Evolutionary conservation across 2,329 filamentous ascomycete species (phyloP).

Genomic region (Aspergillus flavus): DNA sequence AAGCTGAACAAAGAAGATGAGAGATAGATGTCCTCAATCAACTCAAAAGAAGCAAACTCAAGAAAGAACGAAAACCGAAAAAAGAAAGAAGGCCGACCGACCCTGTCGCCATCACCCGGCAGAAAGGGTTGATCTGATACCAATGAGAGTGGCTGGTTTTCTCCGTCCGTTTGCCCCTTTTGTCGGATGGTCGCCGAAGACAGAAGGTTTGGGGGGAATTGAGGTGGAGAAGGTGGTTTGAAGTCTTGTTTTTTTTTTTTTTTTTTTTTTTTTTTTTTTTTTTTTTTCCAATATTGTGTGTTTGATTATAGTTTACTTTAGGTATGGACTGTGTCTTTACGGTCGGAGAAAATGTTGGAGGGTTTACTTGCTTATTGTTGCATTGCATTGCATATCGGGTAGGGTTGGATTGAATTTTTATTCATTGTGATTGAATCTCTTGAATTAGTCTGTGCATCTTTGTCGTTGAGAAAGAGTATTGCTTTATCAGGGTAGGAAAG

Average conservation of each 20-base stretch:
- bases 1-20: background rate
- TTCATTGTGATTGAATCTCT: background rate
- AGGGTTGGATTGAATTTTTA: background rate
- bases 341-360: background rate
- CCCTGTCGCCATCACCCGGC: background rate
- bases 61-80: background rate
- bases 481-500: background rate
- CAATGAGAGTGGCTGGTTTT: background rate
- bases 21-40: no score
- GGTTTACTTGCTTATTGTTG: background rate
- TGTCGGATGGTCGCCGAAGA: background rate
- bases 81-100: background rate
- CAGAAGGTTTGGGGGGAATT: background rate
- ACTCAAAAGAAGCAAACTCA: background rate
- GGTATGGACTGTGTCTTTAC: background rate
- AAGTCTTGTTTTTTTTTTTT: background rate
- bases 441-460: background rate
- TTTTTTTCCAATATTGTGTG: background rate
- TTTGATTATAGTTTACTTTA: background rate
- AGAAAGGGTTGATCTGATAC: background rate
- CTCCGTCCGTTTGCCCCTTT: constrained; percentile 1
- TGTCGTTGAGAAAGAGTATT: no score
- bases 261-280: no score
- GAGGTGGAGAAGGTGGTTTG: background rate
- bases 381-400: constrained; percentile 1